Evolutionary conservation across 1,139 yeast genomes (phyloP), one percentile per base, ranked within the genome.

Genomic region (Torulaspora pretoriensis): DNA sequence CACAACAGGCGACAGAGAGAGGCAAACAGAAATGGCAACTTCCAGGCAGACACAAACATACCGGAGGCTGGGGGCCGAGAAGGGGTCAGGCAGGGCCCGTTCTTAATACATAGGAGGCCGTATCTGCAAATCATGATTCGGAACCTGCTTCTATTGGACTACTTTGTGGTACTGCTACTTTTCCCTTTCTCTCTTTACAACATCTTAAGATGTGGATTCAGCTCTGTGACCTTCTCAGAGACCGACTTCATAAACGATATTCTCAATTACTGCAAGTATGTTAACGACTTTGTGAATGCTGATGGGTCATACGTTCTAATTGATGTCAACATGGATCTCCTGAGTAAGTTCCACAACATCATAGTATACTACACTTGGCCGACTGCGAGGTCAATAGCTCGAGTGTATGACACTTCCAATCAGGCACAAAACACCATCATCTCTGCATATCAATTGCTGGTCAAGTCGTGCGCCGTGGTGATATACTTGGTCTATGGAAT

Each of bases 111-210:
- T 16, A 46, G 60, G 37, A 47, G 62, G 25, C 54, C 61, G n/a
- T 51, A 49, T 36, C 49, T 57, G 13, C 48, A 59, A 34, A 44
- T 48, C 10, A 38, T 59, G 25, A 36, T 61, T 9, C 43, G 63
- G 26, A 57, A 59, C 30, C 46, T 60, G 17, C 42, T 62, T 17
- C 46, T 60, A 3, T 40, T 63, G 16, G 65, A 63, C 42, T 61
- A 61, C 38, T 45, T 59, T 10, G 46, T 63, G 14, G 52, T 61
- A 43, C 42, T 58, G 10, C 25, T 61, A 10, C 49, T 62, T 14
- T 55, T 63, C 49, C 67, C 67, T 17, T 57, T 63, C 42, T 59
- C 65, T 9, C 45, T 59, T 2, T 63, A 61, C 48, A 61, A 57
- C 40, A 44, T 60, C 2, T 30, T 63, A 17, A 55, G 54, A 35